Base-by-base conservation (phyloP, 1,284 basidiomycete genomes). In the Tremellales sp. region DNA sequence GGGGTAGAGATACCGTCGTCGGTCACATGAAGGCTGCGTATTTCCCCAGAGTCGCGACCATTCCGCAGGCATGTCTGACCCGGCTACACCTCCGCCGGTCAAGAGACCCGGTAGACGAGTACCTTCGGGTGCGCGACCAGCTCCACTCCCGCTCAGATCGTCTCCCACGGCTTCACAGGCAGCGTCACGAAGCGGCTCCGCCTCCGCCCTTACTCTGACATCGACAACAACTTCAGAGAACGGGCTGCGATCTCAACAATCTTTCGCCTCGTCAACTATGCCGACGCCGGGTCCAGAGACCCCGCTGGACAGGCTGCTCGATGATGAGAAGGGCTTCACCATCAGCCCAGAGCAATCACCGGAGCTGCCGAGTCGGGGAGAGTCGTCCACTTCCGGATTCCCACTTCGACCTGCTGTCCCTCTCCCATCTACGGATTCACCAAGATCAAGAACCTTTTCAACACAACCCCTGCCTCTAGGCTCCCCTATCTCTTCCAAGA, bases 91-190 rank as follows among this genome's bases (percentile, higher is more conserved):
- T 14, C 39, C 8, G 8, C 34, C n/a, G 18, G n/a, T 18, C 9
- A 21, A 9, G 14, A 8, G 48, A 27, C 14, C 31, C 8, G 40
- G 38, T 1, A 34, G 43, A 14, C 45, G 61, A 22, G 43, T 63
- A 3, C 62, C 60, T 31, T 60, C 60, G 16, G 60, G 62, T 24
- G 56, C 62, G 28, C 43, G 62, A 24, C 54, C 56, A 12, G 44
- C 43, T 31, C 48, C 50, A 18, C n/a, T 48, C 13, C 47, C 54
- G 6, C 45, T 45, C 10, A 39, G 49, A 19, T 27, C 54, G 28
- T 56, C 52, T 36, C 33, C 40, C 32, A 38, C 9, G 19, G 14
- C 6, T 38, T 29, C 18, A 27, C 49, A 38, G 2, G 22, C 45
- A n/a, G 51, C 51, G 2, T 39, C 48, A 9, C 42, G 38, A 13